Base-by-base conservation (phyloP, 2,329 filamentous ascomycete genomes). In the Phaeosphaeria sp. region DNA sequence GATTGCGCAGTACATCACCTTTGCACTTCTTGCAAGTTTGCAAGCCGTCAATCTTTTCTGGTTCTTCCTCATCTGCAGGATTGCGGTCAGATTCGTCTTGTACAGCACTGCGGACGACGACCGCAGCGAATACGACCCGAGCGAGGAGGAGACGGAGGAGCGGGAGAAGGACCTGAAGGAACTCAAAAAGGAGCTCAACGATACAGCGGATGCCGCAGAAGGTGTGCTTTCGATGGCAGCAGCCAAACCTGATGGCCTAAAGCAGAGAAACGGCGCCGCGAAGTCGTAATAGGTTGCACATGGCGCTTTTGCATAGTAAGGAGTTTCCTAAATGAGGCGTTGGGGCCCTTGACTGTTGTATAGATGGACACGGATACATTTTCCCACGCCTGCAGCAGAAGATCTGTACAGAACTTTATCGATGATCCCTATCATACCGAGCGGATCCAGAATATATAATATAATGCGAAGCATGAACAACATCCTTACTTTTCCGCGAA, bases 41-140 rank as follows among this genome's bases (percentile, higher is more conserved):
- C 91, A 94, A 77, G 85, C 87, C 1, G 83, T 94, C 52, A 94
- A 94, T 74, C 76, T 93, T 10, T 92, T 93, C 79, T 94, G 91
- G 91, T 85, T 93, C 57, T 91, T 88, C 77, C 87, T 89, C 77
- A 92, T 94, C 68, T 74, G 90, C 58, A 84, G 90, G 63, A 92
- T 93, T 63, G 89, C 89, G 47, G 91, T 88, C 68, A 84, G 90
- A 58, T 90, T 91, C 65, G 80, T 90, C 18, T 81, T 85, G 43
- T 84, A 84, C 67, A 84, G 85, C 52, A 81, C 83, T 20, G 84
- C 84, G 33, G 85, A 88, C 50, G 91, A 93, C 71, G 90, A 92
- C 60, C 84, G 90, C 60, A 92, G 89, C 59, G 89, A 90, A 47
- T 87, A 88, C 30, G 85, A 87, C 41, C 72, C 74, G 9, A 74